Evolutionary conservation across 345 rosid genomes (phyloP), one percentile per base, ranked within the genome.

Genomic region (Euphorbia pulcherrima): DNA sequence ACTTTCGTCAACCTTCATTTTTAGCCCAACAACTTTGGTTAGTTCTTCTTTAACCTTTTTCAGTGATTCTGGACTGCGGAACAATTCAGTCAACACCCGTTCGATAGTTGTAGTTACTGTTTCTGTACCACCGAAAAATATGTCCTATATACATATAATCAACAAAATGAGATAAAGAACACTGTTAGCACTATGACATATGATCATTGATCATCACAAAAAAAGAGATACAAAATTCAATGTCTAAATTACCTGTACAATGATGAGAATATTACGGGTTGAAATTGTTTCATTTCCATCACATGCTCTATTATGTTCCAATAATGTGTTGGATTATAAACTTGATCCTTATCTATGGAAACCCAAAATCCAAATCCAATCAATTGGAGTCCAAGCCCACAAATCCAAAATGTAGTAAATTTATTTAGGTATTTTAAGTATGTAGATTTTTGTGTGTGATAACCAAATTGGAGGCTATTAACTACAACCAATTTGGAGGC

Each of bases 1-100:
- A 33, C 52, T 57, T 44, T 76, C 75, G 18, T 71, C 62, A 26
- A 71, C 69, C 18, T 28, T 62, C 24, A 23, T 62, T 14, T 50
- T 17, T 1, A 23, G 4, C 8, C 73, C 76, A 2, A 66, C 46
- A 13, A 66, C 64, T 61, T 26, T 29, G 14, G 47, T 37, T 11
- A 71, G 74, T 52, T 71, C 74, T 20, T 67, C 64, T 67, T 66
- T 54, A 29, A 12, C 72, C 21, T 64, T 66, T 48, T n/a, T 46
- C 51, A 66, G 30, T 10, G 41, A 5, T 2, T 60, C 59, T 14
- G 74, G 74, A 24, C 29, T 3, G 44, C 74, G 56, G 14, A 63
- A 28, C 3, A 71, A 56, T 62, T 71, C 68, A 46, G 74, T 26
- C 68, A 62, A 54, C 4, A 48, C 55, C 74, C 74, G 62, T 63